Conservation (phyloP, 75 land plant species). For the Selaginella moellendorffii region DNA sequence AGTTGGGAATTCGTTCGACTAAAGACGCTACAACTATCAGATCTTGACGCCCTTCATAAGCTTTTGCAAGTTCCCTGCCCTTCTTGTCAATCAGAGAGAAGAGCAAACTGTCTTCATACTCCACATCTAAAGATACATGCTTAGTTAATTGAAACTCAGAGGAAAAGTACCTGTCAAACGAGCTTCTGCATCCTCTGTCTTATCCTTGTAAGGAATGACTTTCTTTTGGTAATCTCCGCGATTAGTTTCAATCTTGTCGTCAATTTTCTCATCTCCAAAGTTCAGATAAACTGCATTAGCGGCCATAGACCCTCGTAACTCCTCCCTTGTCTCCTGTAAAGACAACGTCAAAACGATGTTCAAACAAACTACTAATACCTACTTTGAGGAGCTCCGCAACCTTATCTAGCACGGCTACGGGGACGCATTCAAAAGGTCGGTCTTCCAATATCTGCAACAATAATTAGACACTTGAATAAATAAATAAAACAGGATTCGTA, state of each 20-base stretch:
- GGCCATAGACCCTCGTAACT: constrained; percentile 54
- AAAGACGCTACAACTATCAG: constrained; percentile 76
- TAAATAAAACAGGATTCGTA: no score
- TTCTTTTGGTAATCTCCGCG: constrained; percentile 8
- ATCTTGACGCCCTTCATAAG: constrained; percentile 44
- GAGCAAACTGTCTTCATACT: neutral
- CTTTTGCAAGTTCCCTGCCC: constrained; percentile 24
- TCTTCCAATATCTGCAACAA: constrained; percentile 29
- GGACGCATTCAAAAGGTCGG: constrained; percentile 58
- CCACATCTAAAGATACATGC: neutral
- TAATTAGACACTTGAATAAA: no score
- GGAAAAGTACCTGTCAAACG: no score
- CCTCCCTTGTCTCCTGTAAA: constrained; percentile 63
- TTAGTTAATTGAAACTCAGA: no score
- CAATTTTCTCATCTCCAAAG: no score
- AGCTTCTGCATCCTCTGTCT: no score
- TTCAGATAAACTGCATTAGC: constrained; percentile 45
- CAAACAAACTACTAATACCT: no score
- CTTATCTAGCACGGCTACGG: constrained; percentile 58
- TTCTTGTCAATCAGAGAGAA: constrained; percentile 9
- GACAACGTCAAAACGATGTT: no score
- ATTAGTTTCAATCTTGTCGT: constrained; percentile 34
- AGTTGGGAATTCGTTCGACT: constrained; percentile 70
- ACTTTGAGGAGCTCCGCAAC: constrained; percentile 65
- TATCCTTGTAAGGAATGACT: neutral